A percentile compares a stretch with the other conserved stretches of the same genome.
Conservation (phyloP, 352 stramenopile species). For the Phytopythium chamaehyphon region DNA sequence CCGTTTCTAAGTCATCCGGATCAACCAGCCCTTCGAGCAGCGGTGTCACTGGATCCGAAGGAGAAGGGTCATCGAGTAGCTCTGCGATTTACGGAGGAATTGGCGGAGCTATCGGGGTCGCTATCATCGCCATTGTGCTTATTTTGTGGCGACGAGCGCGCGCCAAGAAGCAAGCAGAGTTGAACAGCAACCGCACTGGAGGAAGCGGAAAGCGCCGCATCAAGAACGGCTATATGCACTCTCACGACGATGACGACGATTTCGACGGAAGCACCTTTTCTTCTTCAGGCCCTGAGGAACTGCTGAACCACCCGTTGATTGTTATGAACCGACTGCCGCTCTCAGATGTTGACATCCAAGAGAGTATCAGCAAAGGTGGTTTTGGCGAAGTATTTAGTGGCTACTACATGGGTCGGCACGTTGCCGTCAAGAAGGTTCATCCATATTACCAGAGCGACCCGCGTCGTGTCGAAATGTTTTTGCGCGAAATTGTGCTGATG, state of each 20-base stretch:
- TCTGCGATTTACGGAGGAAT: not conserved
- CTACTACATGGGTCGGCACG: constrained; percentile 27
- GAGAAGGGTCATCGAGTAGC: not conserved
- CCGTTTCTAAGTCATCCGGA: not conserved
- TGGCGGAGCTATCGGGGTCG: not conserved
- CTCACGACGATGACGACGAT: constrained; percentile 2
- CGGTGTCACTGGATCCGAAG: not conserved
- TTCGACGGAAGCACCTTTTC: constrained; percentile 1
- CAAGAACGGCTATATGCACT: not conserved
- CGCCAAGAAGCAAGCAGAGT: not conserved
- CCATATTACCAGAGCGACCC: constrained; percentile 21
- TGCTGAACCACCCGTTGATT: constrained; percentile 23
- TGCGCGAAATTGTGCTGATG: constrained; percentile 56
- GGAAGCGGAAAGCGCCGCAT: not conserved
- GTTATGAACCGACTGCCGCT: constrained; percentile 19
- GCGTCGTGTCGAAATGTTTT: constrained; percentile 48
- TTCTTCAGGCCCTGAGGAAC: constrained; percentile 6
- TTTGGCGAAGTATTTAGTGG: constrained; percentile 41
- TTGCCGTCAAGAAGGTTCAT: constrained; percentile 46
- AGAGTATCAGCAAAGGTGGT: constrained; percentile 30
- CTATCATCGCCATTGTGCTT: not conserved
- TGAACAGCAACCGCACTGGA: not conserved
- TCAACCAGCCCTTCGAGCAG: not conserved
- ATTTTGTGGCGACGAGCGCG: not conserved
- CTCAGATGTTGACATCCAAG: constrained; percentile 14